Evolutionary conservation across 2,329 filamentous ascomycete species (phyloP).

Genomic region (Epichloe uncinata): DNA sequence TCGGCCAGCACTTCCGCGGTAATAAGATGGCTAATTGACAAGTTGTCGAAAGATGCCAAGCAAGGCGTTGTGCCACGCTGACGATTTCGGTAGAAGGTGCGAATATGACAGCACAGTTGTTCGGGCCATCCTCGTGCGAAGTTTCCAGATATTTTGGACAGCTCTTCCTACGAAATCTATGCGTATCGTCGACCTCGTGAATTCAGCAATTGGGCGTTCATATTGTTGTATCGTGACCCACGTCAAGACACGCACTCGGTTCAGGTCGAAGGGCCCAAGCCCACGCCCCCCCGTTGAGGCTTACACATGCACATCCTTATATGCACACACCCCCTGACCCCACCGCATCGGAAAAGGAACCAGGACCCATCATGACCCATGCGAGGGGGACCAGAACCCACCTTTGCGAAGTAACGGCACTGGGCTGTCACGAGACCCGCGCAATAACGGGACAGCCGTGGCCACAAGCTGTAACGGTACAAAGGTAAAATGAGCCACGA

Average conservation of each 20-base stretch:
- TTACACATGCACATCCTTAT: not conserved
- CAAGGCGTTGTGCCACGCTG: not conserved
- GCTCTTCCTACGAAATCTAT: not conserved
- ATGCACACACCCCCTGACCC: slow-evolving; percentile 3
- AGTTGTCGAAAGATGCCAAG: no score
- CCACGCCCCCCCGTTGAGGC: not conserved
- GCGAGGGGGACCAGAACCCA: slow-evolving; percentile 2
- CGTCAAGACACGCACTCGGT: not conserved
- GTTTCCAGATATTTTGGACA: no score
- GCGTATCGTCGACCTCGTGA: not conserved
- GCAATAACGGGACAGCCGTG: slow-evolving; percentile 3
- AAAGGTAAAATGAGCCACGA: not conserved
- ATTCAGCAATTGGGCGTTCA: not conserved
- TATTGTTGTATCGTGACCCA: not conserved
- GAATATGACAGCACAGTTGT: no score
- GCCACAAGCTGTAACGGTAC: not conserved
- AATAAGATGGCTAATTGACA: not conserved
- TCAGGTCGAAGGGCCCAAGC: not conserved
- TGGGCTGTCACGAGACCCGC: not conserved
- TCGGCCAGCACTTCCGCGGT: not conserved
- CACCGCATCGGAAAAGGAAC: slow-evolving; percentile 4
- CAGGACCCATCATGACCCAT: not conserved
- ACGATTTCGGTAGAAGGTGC: not conserved
- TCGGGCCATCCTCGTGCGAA: no score
- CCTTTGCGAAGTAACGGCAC: not conserved